Percentiles rank a stretch among this genome's conserved stretches.
These are phyloP conservation scores for Saprolegnia parasitica DNA, from an alignment of 352 stramenopile genomes.

Conservation along the genomic window DNA sequence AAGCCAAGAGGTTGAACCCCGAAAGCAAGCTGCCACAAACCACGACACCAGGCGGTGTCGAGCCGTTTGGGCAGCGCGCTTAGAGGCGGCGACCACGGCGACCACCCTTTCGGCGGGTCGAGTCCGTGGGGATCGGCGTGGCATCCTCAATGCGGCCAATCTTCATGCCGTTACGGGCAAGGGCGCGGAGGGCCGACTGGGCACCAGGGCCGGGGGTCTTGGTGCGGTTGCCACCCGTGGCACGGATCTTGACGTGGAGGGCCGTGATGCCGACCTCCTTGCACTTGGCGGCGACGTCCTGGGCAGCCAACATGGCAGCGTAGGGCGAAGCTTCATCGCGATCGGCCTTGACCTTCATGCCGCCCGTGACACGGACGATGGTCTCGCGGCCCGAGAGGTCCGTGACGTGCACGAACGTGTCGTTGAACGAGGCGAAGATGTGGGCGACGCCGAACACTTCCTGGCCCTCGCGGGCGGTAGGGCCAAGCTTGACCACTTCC, in stretches of 20 bases:
- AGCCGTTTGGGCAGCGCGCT: not conserved
- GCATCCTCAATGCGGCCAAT: conserved; percentile 99
- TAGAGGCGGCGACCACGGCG: conserved; percentile 99
- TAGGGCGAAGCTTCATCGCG: conserved; percentile 99
- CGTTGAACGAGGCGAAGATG: conserved; percentile 99
- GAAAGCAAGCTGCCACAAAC: conserved; percentile 2
- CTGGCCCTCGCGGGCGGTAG: conserved; percentile 95
- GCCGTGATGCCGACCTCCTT: conserved; percentile 99
- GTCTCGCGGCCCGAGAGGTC: conserved; percentile 99
- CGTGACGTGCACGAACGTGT: conserved; percentile 99
- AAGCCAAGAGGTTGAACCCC: conserved; percentile 1
- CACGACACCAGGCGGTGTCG: not conserved
- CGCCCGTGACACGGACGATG: conserved; percentile 98
- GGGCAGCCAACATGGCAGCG: conserved; percentile 99
- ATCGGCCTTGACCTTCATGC: conserved; percentile 99
- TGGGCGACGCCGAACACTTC: conserved; percentile 99
- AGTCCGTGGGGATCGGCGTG: conserved; percentile 99
- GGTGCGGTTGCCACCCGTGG: conserved; percentile 98
- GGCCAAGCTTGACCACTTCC: conserved; percentile 90
- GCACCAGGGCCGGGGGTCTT: conserved; percentile 98
- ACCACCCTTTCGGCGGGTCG: conserved; percentile 97
- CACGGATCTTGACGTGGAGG: conserved; percentile 99
- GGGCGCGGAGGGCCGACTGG: conserved; percentile 96
- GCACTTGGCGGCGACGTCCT: conserved; percentile 96
- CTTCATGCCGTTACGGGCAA: conserved; percentile 99